Evolutionary conservation across 805 yeast species (phyloP).

Genomic region (Vanderwaltozyma verrucispora): DNA sequence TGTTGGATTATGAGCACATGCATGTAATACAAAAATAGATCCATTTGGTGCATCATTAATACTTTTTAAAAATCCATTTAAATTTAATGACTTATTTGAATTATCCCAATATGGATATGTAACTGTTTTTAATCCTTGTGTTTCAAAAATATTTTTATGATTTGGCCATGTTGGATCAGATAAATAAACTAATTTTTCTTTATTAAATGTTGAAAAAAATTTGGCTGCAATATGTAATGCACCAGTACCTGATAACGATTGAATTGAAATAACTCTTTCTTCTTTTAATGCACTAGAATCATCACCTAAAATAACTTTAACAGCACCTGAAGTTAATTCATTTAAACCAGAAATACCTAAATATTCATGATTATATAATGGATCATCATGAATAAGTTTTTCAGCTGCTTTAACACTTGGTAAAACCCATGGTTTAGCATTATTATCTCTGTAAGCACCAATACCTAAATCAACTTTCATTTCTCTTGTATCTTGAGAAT

Average conservation of each 20-base stretch:
- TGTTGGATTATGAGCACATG: constrained; percentile 97
- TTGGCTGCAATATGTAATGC: constrained; percentile 84
- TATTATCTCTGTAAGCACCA: constrained; percentile 89
- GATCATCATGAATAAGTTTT: constrained; percentile 44
- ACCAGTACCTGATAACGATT: constrained; percentile 93
- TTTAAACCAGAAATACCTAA: constrained; percentile 71
- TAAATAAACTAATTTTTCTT: constrained; percentile 43
- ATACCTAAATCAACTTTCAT: constrained; percentile 79
- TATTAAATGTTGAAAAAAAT: constrained; percentile 25
- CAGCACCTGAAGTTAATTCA: constrained; percentile 57
- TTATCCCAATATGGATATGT: constrained; percentile 83
- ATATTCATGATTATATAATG: constrained; percentile 75
- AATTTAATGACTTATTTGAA: constrained; percentile 56
- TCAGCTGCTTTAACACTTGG: constrained; percentile 70
- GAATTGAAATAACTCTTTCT: constrained; percentile 68
- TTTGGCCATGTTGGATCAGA: constrained; percentile 98
- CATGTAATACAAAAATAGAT: constrained; percentile 75
- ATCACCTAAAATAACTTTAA: constrained; percentile 60
- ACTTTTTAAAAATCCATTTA: constrained; percentile 54
- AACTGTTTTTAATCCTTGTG: constrained; percentile 55
- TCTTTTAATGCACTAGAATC: constrained; percentile 46
- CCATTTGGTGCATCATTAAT: constrained; percentile 63
- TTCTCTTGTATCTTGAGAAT: constrained; percentile 43
- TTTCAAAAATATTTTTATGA: constrained; percentile 73
- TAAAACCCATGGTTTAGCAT: constrained; percentile 81